Evolutionary conservation across 2,329 filamentous ascomycete genomes (phyloP), one percentile per base, ranked within the genome.

Genomic region (Fusarium solani-melongenae): DNA sequence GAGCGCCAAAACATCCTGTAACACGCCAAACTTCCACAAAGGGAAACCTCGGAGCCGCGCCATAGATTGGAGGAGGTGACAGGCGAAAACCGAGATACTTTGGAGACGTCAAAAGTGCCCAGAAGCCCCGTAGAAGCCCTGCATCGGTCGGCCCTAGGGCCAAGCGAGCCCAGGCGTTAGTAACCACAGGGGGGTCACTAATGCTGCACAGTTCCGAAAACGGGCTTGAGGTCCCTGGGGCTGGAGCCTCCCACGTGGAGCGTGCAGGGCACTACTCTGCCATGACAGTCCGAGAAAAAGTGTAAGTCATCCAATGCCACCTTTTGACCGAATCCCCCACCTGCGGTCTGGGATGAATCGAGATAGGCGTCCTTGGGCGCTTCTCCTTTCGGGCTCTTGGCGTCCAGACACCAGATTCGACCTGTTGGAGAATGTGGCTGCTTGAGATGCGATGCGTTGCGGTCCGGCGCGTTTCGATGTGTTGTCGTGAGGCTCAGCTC

Each of bases 241-340:
- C 67, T 73, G 69, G 69, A 72, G 71, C 68, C 66, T 75, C 71
- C 79, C 79, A 80, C 78, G 79, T 80, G 79, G 79, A 76, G 73
- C 74, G 69, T 80, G 79, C 78, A 80, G 76, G 67, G 66, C 69
- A 61, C 73, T 69, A 68, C 75, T 77, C 73, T 71, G 69, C 74
- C 75, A 76, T 72, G 62, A 71, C 72, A 68, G 49, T 57, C 69
- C 57, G 46, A 67, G 65, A 56, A 69, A 72, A 73, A 77, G 69
- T 70, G 67, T 68, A 74, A 77, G 73, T 73, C 67, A 64, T 65
- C 58, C 62, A 77, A 77, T 77, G 73, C 67, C 58, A 69, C 67
- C 68, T 64, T 67, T 66, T 75, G 72, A 67, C 75, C 64, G 63
- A 66, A 74, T 75, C 60, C 38, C 72, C 67, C 59, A 64, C 66